Evolutionary conservation across 805 yeast species (phyloP).

Genomic region (Ogataea kodamae): DNA sequence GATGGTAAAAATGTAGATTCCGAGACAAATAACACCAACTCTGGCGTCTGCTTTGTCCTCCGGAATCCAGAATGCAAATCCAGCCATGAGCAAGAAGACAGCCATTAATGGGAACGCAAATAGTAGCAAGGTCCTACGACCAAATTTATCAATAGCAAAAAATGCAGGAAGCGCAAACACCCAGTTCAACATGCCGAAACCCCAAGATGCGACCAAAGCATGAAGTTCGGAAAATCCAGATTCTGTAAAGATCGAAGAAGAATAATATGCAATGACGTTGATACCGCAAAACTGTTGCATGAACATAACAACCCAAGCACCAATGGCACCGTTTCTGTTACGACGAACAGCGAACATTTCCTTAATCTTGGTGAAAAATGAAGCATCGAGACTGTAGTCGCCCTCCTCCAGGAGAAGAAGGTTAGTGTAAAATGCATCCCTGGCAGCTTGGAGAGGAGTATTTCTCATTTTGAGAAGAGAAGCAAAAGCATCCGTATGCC

Average conservation of each 20-base stretch:
- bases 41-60: slow-evolving; percentile 44
- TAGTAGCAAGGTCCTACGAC: slow-evolving; percentile 51
- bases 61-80: slow-evolving; percentile 70
- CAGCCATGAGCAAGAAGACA: slow-evolving; percentile 54
- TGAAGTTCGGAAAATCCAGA: slow-evolving; percentile 60
- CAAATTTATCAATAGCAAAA: slow-evolving; percentile 35
- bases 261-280: slow-evolving; percentile 55
- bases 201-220: slow-evolving; percentile 78
- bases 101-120: slow-evolving; percentile 63
- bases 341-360: slow-evolving; percentile 71
- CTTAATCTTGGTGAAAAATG: slow-evolving; percentile 41
- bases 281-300: slow-evolving; percentile 43
- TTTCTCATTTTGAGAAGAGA: slow-evolving; percentile 39
- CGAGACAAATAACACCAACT: slow-evolving; percentile 64
- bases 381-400: slow-evolving; percentile 17
- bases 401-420: slow-evolving; percentile 62
- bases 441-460: slow-evolving; percentile 26
- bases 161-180: slow-evolving; percentile 35
- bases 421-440: slow-evolving; percentile 38
- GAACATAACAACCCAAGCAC: slow-evolving; percentile 33
- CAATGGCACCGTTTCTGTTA: slow-evolving; percentile 71
- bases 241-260: slow-evolving; percentile 68
- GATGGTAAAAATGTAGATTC: slow-evolving; percentile 68
- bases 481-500: slow-evolving; percentile 40
- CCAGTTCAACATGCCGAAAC: slow-evolving; percentile 55